A percentile compares a stretch with the other conserved stretches of the same genome.
Evolutionary conservation across 1,284 basidiomycete species (phyloP).

Genomic region (Hemileia vastatrix): DNA sequence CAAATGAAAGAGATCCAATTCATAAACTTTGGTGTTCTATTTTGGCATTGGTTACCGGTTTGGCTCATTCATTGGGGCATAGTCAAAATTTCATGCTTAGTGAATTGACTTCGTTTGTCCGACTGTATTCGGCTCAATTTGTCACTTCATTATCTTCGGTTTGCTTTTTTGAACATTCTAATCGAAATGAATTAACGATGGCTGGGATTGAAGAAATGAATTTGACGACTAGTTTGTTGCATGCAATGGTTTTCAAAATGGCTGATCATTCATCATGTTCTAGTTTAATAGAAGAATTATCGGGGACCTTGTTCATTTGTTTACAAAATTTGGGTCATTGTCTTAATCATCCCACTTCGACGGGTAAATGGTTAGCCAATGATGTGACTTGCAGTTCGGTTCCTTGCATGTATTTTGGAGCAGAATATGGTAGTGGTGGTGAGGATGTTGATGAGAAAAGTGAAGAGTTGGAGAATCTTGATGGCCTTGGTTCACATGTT

Average conservation of each 20-base stretch:
- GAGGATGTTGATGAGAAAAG: background rate
- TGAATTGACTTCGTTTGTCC: constrained; percentile 19
- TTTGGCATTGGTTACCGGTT: constrained; percentile 12
- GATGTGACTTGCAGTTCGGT: constrained; percentile 12
- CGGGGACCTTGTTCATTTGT: constrained; percentile 4
- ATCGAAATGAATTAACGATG: constrained; percentile 8
- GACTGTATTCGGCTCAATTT: constrained; percentile 20
- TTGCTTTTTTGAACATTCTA: constrained; percentile 1
- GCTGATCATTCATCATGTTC: constrained; percentile 10
- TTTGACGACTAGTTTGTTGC: constrained; percentile 8
- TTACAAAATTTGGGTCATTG: constrained; percentile 22
- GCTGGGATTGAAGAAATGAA: constrained; percentile 18
- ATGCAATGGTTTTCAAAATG: constrained; percentile 13
- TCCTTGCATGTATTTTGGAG: too few species aligned
- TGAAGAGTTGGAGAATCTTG: constrained; percentile 3
- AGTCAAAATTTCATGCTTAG: constrained; percentile 19
- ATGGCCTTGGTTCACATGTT: constrained; percentile 8
- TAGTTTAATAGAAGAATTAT: constrained; percentile 12
- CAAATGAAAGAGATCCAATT: constrained; percentile 14
- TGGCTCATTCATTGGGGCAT: constrained; percentile 19
- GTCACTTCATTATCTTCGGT: constrained; percentile 8
- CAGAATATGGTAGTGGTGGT: constrained; percentile 1
- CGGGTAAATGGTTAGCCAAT: constrained; percentile 21
- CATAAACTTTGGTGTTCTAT: constrained; percentile 23
- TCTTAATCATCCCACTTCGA: constrained; percentile 21